Evolutionary conservation across 805 yeast genomes (phyloP).

Genomic region (Metschnikowia continentalis): DNA sequence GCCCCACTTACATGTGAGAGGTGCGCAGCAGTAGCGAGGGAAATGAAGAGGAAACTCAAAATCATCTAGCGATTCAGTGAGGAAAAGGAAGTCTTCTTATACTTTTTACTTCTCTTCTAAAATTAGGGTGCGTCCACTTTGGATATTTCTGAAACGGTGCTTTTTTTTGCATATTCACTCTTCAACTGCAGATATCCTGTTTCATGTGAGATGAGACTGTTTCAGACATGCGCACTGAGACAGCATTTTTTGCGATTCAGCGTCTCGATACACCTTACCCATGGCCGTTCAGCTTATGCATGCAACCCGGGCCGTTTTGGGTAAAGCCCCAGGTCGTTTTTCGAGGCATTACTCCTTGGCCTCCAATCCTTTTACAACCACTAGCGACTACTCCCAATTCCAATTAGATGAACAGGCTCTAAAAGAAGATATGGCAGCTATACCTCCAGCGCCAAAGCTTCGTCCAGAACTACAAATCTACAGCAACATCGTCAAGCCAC

Average conservation of each 20-base stretch:
- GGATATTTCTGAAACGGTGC: background rate
- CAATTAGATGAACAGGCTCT: slow-evolving; percentile 26
- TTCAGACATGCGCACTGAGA: slow-evolving; percentile 2
- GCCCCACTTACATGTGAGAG: background rate
- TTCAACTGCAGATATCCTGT: background rate
- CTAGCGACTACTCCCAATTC: slow-evolving; percentile 24
- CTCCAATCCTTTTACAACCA: slow-evolving; percentile 22
- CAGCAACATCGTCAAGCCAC: slow-evolving; percentile 30
- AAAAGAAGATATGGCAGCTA: slow-evolving; percentile 30
- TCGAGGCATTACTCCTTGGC: background rate
- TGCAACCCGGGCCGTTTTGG: background rate
- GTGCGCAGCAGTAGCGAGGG: slow-evolving; percentile 2
- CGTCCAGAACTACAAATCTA: slow-evolving; percentile 9
- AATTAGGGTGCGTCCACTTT: background rate
- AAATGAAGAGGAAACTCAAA: background rate
- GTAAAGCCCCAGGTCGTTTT: background rate
- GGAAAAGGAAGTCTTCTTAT: background rate
- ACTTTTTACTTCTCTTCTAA: background rate
- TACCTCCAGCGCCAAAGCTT: slow-evolving; percentile 28
- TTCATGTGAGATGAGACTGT: slow-evolving; percentile 3
- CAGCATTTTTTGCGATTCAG: background rate
- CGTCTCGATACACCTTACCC: background rate
- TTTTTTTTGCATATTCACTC: background rate
- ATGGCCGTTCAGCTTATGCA: background rate
- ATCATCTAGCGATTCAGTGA: background rate